Base-by-base conservation (phyloP, 495 filamentous ascomycete species). In the Margaritispora aquatica region DNA sequence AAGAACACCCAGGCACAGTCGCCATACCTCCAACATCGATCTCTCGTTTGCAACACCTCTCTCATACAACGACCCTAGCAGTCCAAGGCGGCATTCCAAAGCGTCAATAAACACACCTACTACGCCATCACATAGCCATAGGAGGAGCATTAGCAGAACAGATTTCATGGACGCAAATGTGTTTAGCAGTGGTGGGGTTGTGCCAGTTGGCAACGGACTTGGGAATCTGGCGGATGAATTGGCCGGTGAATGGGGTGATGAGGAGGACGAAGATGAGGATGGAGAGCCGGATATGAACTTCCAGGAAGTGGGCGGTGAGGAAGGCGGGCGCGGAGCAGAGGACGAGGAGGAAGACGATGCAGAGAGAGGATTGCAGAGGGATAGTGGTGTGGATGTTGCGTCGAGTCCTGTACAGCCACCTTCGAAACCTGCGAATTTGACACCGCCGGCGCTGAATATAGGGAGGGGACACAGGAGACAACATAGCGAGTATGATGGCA, bases 201-300 rank as follows among this genome's bases (percentile, higher is more conserved):
- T 13, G 20, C 34, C 55, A 59, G 44, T 67, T 27, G 56, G 54
- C 21, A 85, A 84, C 29, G 89, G 89, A 0, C 72, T 94, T 20
- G 91, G 90, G 31, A 95, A 88, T 62, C 74, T 97, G 19, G 90
- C 92, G 13, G 91, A 96, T 52, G 49, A 65, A 60, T 19, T 83
- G 31, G 75, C 78, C 13, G 79, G 80, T 61, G 79, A 79, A 10
- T 79, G 82, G 61, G 83, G 78, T 15, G 80, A 78, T 20, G 79
- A 81, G 51, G 78, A 79, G 24, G 75, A 78, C 22, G 79, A 83
- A 61, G 79, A 81, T 53, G 79, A 84, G 48, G 74, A 78, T 53
- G 71, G 70, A 3, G 80, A 80, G 54, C 75, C 72, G 7, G 70
- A 75, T 27, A 78, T 69, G 67, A 65, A 66, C 59, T 69, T 69